Evolutionary conservation across 2,329 filamentous ascomycete species (phyloP).

Genomic region (Aspergillus melleus): DNA sequence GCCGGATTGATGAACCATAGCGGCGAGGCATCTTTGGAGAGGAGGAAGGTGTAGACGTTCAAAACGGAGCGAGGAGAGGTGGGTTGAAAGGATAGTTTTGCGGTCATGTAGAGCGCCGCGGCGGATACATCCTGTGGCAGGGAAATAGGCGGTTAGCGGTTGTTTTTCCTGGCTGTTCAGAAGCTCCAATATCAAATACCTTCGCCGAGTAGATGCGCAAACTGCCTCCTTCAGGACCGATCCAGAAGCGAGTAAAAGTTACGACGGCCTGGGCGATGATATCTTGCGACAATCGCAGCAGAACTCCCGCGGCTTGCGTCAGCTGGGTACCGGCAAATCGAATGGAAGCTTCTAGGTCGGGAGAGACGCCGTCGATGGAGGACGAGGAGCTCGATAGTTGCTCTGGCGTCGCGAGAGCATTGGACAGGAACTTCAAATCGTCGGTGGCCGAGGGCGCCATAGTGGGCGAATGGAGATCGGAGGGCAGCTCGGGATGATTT

Average conservation of each 20-base stretch:
- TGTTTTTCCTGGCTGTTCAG: background rate
- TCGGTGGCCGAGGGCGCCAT: slow-evolving; percentile 27
- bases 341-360: slow-evolving; percentile 45
- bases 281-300: slow-evolving; percentile 82
- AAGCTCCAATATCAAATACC: slow-evolving; percentile 25
- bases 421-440: slow-evolving; percentile 41
- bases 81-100: slow-evolving; percentile 78
- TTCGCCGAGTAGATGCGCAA: slow-evolving; percentile 44
- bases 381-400: slow-evolving; percentile 48
- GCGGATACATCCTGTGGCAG: slow-evolving; percentile 72
- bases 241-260: slow-evolving; percentile 77
- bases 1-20: slow-evolving; percentile 45
- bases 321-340: slow-evolving; percentile 47
- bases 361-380: slow-evolving; percentile 43
- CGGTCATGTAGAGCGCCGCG: slow-evolving; percentile 74
- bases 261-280: slow-evolving; percentile 84
- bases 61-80: slow-evolving; percentile 76
- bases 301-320: slow-evolving; percentile 56
- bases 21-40: slow-evolving; percentile 59
- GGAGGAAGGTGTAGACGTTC: slow-evolving; percentile 81
- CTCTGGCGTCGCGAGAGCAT: slow-evolving; percentile 46
- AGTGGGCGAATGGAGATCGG: background rate
- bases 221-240: slow-evolving; percentile 51
- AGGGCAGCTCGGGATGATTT: background rate
- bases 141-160: background rate